Evolutionary conservation across 192 early-diverging fungal species (phyloP), one percentile per base, ranked within the genome.

Genomic region (Allomyces macrogynus): DNA sequence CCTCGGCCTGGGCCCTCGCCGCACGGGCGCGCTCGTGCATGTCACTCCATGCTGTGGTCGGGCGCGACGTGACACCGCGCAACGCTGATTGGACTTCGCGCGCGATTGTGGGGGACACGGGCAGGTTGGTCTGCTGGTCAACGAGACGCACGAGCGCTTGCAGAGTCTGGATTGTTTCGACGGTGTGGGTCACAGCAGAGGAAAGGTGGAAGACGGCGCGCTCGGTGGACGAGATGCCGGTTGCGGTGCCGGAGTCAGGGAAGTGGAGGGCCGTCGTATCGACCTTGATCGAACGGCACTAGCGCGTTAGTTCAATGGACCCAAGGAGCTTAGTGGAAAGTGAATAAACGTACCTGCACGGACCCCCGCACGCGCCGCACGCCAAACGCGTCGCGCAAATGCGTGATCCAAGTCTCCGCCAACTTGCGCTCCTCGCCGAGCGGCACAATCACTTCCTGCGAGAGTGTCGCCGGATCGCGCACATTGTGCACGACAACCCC

Each of bases 51-150:
- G 76, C 24, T 69, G 67, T 12, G 68, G 74, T 20, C 62, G 60
- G 23, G 72, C 62, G 0, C 82, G 71, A 44, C 69, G 74, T 23
- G 24, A 67, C 66, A 49, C 44, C 63, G 27, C 65, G 62, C 20
- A 73, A 40, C 0, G 72, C 66, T 24, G 66, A 64, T 11, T 69
- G 67, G 64, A 91, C 88, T 69, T 86, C 77, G 14, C 69, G 71
- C 57, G 86, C 80, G 44, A 98, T 98, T 57, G 83, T 80, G 72
- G 94, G 90, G 64, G 86, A 71, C 4, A 98, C 91, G 0, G 93
- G 91, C 91, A 99, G 95, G 68, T 89, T 93, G 65, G 87, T 85
- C 66, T 93, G 77, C 11, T 84, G 81, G 7, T 77, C 72, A 1
- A 93, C 84, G 32, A 99, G 75, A 49, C 75, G 84, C 0, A 83